Conservation (phyloP, 306 rosid species). For the Rosa lucieae region DNA sequence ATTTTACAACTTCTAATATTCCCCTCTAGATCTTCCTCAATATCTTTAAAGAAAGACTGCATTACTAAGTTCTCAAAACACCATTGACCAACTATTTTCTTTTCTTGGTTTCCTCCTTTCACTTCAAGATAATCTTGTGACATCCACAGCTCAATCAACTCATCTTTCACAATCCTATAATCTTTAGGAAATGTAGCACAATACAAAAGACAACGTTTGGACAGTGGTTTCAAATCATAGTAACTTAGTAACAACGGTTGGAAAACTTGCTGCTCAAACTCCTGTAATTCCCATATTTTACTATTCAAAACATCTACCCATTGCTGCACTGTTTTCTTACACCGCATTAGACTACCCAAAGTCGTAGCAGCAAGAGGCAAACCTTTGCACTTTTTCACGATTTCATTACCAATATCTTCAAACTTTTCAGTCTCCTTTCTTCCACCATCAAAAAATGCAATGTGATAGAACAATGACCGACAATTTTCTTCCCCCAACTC, state of each 20-base stretch:
- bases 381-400: conserved; percentile 3
- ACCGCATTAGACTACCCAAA: conserved; percentile 15
- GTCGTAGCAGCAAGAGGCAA: neutral
- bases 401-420: neutral
- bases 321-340: neutral
- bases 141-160: neutral
- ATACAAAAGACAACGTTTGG: neutral
- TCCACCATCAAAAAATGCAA: neutral
- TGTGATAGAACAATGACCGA: neutral
- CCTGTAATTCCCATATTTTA: neutral
- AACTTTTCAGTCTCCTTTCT: neutral
- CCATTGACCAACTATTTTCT: neutral
- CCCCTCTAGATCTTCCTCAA: fast-evolving
- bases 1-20: neutral
- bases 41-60: neutral
- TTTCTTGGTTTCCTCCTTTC: neutral
- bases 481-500: neutral
- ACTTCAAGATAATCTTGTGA: neutral
- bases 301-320: conserved; percentile 5
- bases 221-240: neutral
- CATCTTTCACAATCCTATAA: neutral
- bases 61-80: neutral
- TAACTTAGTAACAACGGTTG: neutral
- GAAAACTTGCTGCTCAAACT: neutral
- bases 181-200: neutral